Percentiles rank a stretch among this genome's conserved stretches.
Conservation (phyloP, 176 grass and related monocot genomes). For the Carex littledalei region DNA sequence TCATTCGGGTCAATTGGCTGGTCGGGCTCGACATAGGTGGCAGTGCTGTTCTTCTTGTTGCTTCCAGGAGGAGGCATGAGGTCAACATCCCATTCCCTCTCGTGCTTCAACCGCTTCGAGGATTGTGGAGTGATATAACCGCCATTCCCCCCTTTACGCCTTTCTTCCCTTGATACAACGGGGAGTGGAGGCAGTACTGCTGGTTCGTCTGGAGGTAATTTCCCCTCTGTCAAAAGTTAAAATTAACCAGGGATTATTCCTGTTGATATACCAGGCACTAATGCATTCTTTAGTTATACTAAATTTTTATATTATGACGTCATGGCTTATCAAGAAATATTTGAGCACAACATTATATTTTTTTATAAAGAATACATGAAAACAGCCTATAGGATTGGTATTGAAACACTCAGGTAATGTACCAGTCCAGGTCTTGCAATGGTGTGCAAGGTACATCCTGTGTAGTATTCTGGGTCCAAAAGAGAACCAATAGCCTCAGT, state of each 20-base stretch:
- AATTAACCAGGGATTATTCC: conserved; percentile 16
- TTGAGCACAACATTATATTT: background rate
- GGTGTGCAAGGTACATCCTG: background rate
- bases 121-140: conserved; percentile 73
- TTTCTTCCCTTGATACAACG: conserved; percentile 61
- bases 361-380: background rate
- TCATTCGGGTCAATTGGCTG: conserved; percentile 91
- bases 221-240: conserved; percentile 68
- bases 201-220: conserved; percentile 73
- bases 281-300: background rate
- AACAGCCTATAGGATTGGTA: background rate
- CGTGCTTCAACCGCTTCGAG: conserved; percentile 81
- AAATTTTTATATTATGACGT: background rate
- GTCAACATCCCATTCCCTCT: conserved; percentile 81
- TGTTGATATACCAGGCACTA: background rate
- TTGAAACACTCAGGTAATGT: background rate
- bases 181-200: conserved; percentile 59
- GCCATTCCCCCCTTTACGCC: conserved; percentile 53
- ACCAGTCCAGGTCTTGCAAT: background rate
- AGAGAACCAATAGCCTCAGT: background rate
- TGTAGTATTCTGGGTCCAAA: background rate
- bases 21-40: conserved; percentile 58
- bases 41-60: conserved; percentile 60
- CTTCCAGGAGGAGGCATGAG: conserved; percentile 97
- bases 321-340: background rate